Base-by-base conservation (phyloP, 2,329 filamentous ascomycete genomes). In the Pseudogymnoascus destructans region DNA sequence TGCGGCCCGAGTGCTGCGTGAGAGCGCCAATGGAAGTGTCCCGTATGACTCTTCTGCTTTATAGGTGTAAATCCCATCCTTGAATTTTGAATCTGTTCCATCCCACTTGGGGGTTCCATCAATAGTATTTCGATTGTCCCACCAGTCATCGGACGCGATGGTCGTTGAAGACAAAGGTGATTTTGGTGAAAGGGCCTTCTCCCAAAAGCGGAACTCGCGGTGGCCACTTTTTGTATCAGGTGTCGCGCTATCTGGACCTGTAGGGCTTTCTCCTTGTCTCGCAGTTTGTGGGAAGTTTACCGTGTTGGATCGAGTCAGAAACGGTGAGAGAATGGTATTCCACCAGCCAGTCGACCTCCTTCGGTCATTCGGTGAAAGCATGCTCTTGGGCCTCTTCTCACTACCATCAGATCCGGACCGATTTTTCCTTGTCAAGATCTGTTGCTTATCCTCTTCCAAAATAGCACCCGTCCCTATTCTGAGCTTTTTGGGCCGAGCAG, bases 321-420 rank as follows among this genome's bases (percentile, higher is more conserved):
- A 89, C 0, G 86, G 86, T 1, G 86, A 87, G 6, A 79, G 84
- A 58, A 90, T 81, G 63, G 87, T 77, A 65, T 88, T 87, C 86
- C 86, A 90, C 86, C 86, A 90, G 17, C 86, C 86, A 60, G 77
- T 76, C 23, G 84, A 85, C 58, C 76, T 77, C 9, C 79, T 77
- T 40, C 74, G 30, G 30, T 38, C 54, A 30, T 56, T 35, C 17
- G 54, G 54, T 10, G 54, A 77, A 56, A 56, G 54, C 30, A 35
- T 56, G 17, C 30, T 56, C 36, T 13, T 40, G 25, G 36, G 25
- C 30, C 35, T 57, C 13, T 21, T 40, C 17, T 38, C 35, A 30
- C 35, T 30, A 7, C 32, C 32, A 13, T 30, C 36, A 15, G 56
- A 49, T 23, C 8, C 36, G 13, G 38, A 57, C 7, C 33, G 33